These are phyloP conservation scores for Talaromyces atroroseus DNA, from an alignment of 2,329 filamentous ascomycete species.

Conservation along the genomic window DNA sequence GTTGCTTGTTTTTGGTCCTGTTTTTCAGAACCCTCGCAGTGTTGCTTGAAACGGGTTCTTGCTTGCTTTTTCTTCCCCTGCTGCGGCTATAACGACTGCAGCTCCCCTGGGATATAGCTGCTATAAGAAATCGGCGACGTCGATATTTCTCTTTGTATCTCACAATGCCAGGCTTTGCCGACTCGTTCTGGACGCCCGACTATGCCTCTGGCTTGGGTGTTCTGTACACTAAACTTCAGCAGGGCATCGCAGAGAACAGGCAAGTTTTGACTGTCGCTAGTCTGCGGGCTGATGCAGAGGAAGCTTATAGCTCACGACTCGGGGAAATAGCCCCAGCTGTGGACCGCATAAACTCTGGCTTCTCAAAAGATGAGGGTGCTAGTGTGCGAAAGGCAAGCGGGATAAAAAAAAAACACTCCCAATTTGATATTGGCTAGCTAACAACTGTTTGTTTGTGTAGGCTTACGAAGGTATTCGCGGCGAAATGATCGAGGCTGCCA, in stretches of 20 bases:
- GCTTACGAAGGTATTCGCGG: conserved; percentile 88
- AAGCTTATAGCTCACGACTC: conserved; percentile 75
- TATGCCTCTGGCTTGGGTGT: conserved; percentile 95
- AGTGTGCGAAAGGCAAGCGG: conserved; percentile 81
- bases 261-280: conserved; percentile 88
- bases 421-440: neutral
- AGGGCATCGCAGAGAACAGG: conserved; percentile 90
- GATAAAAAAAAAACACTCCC: neutral
- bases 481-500: conserved; percentile 87
- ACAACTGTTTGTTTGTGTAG: conserved; percentile 40
- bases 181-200: conserved; percentile 97
- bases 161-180: conserved; percentile 81
- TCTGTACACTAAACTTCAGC: conserved; percentile 92
- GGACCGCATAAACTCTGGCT: conserved; percentile 77
- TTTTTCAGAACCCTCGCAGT: neutral
- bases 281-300: conserved; percentile 93
- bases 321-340: conserved; percentile 75
- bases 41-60: conserved; percentile 3
- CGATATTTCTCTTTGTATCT: neutral
- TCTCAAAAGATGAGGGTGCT: conserved; percentile 86
- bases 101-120: neutral
- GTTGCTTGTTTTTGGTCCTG: neutral
- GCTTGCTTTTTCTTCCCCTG: neutral
- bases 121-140: neutral
- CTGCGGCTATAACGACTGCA: neutral